Base-by-base conservation (phyloP, 2,329 filamentous ascomycete species). In the Trichoderma pleuroti region DNA sequence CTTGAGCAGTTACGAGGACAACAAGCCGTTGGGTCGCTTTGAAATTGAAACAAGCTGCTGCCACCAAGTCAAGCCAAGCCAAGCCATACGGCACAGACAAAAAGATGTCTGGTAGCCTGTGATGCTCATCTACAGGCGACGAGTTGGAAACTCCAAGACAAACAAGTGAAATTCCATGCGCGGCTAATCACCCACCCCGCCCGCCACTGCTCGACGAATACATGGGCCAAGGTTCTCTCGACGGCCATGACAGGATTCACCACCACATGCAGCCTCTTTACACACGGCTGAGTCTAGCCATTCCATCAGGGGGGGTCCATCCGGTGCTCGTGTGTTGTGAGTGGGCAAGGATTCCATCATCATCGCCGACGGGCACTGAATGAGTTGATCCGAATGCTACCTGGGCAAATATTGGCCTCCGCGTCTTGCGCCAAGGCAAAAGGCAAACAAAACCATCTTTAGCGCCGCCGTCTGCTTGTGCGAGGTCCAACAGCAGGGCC, bases 181-280 rank as follows among this genome's bases (percentile, higher is more conserved):
- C 56, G 56, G 56, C 56, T 34, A 32, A 34, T 59, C 28, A n/a
- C 30, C 56, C 32, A 5, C 8, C n/a, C 42, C 18, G n/a, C 42
- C 28, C 30, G 18, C 56, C 56, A 34, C 49, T 57, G 11, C 46
- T 34, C 28, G n/a, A 42, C 39, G n/a, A n/a, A n/a, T n/a, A n/a
- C n/a, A 32, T 11, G 28, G 28, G n/a, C 36, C 26, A 59, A 18
- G 28, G 21, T 36, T 21, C 63, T 14, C 24, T 11, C 26, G 12
- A n/a, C 39, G 16, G 46, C 46, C 46, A 54, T 56, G 14, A 65
- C 62, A 36, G 24, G 64, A 57, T 67, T 59, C 64, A 59, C 8
- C 36, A 59, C 64, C 12, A 52, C 28, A 60, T 68, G 65, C 65
- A 68, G 65, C 65, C 65, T 61, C 56, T 60, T 68, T 68, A 52